phyloP scores from a whole-genome alignment of 805 yeast species.

The Metschnikowia reukaufii region DNA sequence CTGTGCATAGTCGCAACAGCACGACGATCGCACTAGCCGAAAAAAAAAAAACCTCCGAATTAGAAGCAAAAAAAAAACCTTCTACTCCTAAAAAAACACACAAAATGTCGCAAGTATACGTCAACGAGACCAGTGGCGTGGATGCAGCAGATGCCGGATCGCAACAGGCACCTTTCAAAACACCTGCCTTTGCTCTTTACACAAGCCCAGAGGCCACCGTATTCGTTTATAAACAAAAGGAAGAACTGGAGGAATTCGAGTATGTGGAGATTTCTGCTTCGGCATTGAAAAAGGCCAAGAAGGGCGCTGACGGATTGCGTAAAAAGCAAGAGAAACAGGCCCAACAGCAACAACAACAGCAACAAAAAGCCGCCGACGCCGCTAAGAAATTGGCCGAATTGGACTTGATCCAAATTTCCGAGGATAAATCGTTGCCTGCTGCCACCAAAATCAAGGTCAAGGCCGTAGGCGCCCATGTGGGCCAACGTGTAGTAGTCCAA shows the following conservation, averaged over 20 bases:
- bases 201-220: slow-evolving; percentile 53
- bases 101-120: slow-evolving; percentile 51
- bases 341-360: slow-evolving; percentile 59
- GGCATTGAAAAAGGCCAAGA: slow-evolving; percentile 93
- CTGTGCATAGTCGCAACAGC: slow-evolving; percentile 1
- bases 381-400: slow-evolving; percentile 76
- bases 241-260: slow-evolving; percentile 48
- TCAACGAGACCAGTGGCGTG: slow-evolving; percentile 70
- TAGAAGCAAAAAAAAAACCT: background rate
- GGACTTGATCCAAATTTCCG: slow-evolving; percentile 65
- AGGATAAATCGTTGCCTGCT: slow-evolving; percentile 70
- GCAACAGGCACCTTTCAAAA: slow-evolving; percentile 67
- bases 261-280: slow-evolving; percentile 82
- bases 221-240: slow-evolving; percentile 59
- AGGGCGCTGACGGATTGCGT: slow-evolving; percentile 89
- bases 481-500: slow-evolving; percentile 68
- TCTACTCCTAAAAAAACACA: background rate
- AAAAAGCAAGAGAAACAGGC: slow-evolving; percentile 74
- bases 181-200: slow-evolving; percentile 80
- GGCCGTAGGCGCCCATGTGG: slow-evolving; percentile 54
- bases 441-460: slow-evolving; percentile 70
- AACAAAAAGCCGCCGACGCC: slow-evolving; percentile 55
- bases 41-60: background rate
- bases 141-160: slow-evolving; percentile 69
- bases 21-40: background rate